Evolutionary conservation across 23 red algal species (phyloP).

Genomic region (Cyanidiococcus yangmingshanensis): DNA sequence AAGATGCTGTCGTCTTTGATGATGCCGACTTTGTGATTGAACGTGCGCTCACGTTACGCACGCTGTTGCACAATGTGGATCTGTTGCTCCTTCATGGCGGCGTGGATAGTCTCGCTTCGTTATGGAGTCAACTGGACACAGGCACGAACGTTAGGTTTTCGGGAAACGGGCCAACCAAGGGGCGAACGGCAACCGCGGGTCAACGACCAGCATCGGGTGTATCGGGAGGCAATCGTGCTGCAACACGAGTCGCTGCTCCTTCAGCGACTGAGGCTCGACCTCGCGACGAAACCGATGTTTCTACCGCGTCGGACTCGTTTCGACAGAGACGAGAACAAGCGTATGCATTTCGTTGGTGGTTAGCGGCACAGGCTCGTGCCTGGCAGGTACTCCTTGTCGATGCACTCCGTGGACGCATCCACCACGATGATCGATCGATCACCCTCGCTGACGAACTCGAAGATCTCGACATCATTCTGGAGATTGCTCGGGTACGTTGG

Average conservation of each 20-base stretch:
- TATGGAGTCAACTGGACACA: neutral
- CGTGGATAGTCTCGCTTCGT: neutral
- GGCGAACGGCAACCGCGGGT: neutral
- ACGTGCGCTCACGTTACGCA: neutral
- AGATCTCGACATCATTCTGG: constrained; percentile 14
- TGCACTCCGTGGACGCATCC: constrained; percentile 12
- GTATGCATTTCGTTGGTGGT: constrained; percentile 5
- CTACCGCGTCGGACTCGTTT: neutral
- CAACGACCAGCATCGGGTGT: neutral
- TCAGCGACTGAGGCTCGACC: neutral
- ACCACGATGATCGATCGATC: neutral
- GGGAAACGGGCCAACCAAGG: too few species aligned
- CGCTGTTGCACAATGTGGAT: constrained; percentile 10
- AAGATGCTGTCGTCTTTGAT: neutral
- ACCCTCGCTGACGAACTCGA: neutral
- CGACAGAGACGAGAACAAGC: neutral
- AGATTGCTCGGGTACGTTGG: neutral
- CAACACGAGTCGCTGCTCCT: neutral
- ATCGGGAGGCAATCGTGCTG: neutral
- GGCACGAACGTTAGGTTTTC: neutral
- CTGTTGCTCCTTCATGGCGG: neutral
- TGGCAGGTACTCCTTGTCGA: constrained; percentile 13
- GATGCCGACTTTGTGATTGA: constrained; percentile 9
- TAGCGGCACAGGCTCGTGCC: constrained; percentile 2
- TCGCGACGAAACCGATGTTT: neutral